phyloP scores from a whole-genome alignment of 805 yeast genomes.

The Ogataea polymorpha region DNA sequence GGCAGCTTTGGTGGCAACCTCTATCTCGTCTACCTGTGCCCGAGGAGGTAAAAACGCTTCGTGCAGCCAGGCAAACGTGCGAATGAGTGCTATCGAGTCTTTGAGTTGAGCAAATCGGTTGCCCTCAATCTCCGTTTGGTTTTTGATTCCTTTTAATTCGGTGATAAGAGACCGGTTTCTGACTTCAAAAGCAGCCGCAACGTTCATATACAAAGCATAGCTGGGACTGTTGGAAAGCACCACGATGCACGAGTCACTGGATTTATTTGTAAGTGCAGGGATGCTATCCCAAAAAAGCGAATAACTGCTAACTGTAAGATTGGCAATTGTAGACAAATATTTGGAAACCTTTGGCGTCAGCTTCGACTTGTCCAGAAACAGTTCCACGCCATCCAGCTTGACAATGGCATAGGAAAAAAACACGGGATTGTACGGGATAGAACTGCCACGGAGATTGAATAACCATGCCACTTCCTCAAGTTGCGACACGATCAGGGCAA shows the following conservation, averaged over 20 bases:
- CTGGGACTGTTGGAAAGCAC: conserved; percentile 26
- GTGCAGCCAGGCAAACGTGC: conserved; percentile 83
- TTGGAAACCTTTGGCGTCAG: conserved; percentile 27
- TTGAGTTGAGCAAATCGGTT: conserved; percentile 73
- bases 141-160: conserved; percentile 72
- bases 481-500: conserved; percentile 48
- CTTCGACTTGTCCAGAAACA: conserved; percentile 43
- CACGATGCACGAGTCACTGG: conserved; percentile 9
- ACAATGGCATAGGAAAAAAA: conserved; percentile 67
- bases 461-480: conserved; percentile 55
- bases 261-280: conserved; percentile 19
- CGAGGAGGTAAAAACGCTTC: conserved; percentile 35
- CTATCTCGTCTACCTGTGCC: conserved; percentile 50
- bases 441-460: conserved; percentile 53
- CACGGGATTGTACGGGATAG: conserved; percentile 82
- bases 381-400: conserved; percentile 33
- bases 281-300: conserved; percentile 57
- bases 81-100: conserved; percentile 75
- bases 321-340: conserved; percentile 25
- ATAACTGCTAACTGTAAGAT: conserved; percentile 48
- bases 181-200: conserved; percentile 25
- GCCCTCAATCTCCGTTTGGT: conserved; percentile 65
- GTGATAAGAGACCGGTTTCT: conserved; percentile 38
- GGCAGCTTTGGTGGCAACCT: conserved; percentile 53
- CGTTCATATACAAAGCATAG: conserved; percentile 26